Base-by-base conservation (phyloP, 169 alveolate species). In the Cystoisospora suis region DNA sequence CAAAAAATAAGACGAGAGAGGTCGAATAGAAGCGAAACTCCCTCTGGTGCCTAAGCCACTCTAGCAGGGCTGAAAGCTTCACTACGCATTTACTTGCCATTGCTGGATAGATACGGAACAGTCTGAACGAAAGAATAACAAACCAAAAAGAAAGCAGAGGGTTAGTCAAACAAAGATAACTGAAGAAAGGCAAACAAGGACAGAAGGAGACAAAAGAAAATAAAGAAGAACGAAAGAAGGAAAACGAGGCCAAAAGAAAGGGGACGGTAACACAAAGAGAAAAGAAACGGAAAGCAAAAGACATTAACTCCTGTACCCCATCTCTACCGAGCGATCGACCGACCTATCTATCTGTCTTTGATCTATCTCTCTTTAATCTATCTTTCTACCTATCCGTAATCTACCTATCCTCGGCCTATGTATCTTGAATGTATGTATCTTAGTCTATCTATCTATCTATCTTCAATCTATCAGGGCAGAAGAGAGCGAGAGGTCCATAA, bases 41-140 rank as follows among this genome's bases (percentile, higher is more conserved):
- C 23, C 56, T 44, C 87, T 79, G 72, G 45, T 46, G 87, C 69
- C 56, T 65, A 4, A 79, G 87, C 87, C 87, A 79, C 12, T 79
- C 87, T 29, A 42, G 45, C 46, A 79, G 70, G 56, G 87, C 87
- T 45, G 56, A 29, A 23, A 79, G 69, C 70, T 46, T 42, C 7
- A 32, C 42, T 44, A 79, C 29, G 34, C 65, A 79, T 20, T 47
- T 47, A 42, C 56, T 79, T 15, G 87, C 87, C 42, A 79, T 23
- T 42, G 15, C 56, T n/a, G 49, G 42, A 32, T 79, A 27, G 9
- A 42, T 42, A 20, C 56, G 7, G 44, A 79, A 45, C 5, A 46
- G 34, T 70, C 87, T 79, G 87, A 29, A 79, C 5, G 20, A 20
- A 65, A 27, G 12, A 65, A 29, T 4, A 7, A 9, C 40, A 58